These are phyloP conservation scores for Trichophyton benhamiae DNA, from an alignment of 2,329 filamentous ascomycete species.

Conservation along the genomic window DNA sequence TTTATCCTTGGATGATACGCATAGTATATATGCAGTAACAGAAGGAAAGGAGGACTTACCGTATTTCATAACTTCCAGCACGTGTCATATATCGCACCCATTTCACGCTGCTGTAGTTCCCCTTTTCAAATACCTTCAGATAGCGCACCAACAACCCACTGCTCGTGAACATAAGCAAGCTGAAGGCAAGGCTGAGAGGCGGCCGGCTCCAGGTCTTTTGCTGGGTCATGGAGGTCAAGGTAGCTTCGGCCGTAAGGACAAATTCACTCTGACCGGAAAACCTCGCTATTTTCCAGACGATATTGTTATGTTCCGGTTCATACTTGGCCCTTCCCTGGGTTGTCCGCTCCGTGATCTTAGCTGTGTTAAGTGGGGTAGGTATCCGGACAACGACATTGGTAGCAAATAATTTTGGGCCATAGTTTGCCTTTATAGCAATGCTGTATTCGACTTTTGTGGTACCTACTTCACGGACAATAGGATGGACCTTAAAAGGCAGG, in stretches of 20 bases:
- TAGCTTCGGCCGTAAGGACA: slow-evolving; percentile 85
- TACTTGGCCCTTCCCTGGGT: slow-evolving; percentile 97
- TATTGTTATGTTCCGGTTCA: slow-evolving; percentile 94
- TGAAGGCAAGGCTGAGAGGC: slow-evolving; percentile 83
- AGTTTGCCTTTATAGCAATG: slow-evolving; percentile 94
- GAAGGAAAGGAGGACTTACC: slow-evolving; percentile 39
- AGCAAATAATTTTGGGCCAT: slow-evolving; percentile 88
- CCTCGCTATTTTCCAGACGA: slow-evolving; percentile 97
- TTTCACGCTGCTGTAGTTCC: slow-evolving; percentile 95
- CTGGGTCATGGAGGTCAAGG: slow-evolving; percentile 91
- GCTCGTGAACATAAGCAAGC: slow-evolving; percentile 94
- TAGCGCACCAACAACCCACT: slow-evolving; percentile 86
- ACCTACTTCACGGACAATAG: slow-evolving; percentile 93
- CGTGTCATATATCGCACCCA: slow-evolving; percentile 99
- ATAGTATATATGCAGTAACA: background rate
- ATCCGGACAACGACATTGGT: slow-evolving; percentile 93
- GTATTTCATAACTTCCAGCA: slow-evolving; percentile 93
- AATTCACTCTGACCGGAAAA: slow-evolving; percentile 98
- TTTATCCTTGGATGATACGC: background rate
- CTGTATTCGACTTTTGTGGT: slow-evolving; percentile 98
- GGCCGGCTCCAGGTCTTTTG: slow-evolving; percentile 95
- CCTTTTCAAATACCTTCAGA: slow-evolving; percentile 98
- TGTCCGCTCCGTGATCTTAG: slow-evolving; percentile 80
- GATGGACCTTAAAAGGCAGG: slow-evolving; percentile 94
- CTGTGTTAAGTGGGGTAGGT: slow-evolving; percentile 91